A percentile compares a stretch with the other conserved stretches of the same genome.
Conservation (phyloP, 2,329 filamentous ascomycete species). For the Talaromyces sp. region DNA sequence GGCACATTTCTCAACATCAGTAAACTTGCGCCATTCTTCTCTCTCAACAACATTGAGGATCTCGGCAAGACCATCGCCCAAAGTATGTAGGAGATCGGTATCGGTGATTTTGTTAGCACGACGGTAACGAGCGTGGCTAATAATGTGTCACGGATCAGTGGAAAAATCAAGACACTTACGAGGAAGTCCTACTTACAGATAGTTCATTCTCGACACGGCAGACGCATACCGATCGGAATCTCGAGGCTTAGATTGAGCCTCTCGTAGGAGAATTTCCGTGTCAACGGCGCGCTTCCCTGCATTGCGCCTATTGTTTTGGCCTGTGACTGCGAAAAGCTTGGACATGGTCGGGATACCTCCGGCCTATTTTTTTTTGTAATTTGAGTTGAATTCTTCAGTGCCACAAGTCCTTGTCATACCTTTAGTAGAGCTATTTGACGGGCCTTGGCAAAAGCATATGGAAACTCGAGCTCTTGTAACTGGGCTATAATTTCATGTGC, state of each 20-base stretch:
- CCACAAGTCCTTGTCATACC: constrained; percentile 3
- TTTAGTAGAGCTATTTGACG: constrained; percentile 21
- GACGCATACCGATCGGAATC: too few relatives aligned
- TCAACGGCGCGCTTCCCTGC: constrained; percentile 46
- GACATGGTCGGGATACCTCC: constrained; percentile 49
- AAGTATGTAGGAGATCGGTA: constrained; percentile 56
- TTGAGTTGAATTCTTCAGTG: too few relatives aligned
- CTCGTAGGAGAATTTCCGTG: constrained; percentile 41
- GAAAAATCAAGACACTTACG: too few relatives aligned
- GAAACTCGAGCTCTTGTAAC: constrained; percentile 26
- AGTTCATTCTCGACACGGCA: constrained; percentile 44
- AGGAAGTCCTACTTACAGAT: too few relatives aligned
- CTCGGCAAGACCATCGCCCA: constrained; percentile 57
- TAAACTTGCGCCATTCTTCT: constrained; percentile 63
- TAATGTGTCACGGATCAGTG: too few relatives aligned
- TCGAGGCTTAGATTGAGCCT: constrained; percentile 25
- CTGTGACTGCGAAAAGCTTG: constrained; percentile 39
- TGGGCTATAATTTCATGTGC: constrained; percentile 21
- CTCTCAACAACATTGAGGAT: constrained; percentile 55
- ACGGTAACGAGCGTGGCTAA: too few relatives aligned
- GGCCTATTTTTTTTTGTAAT: constrained; percentile 22
- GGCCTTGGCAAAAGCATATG: constrained; percentile 22
- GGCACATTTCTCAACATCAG: constrained; percentile 60
- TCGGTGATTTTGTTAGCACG: constrained; percentile 28
- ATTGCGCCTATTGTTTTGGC: constrained; percentile 38